These are phyloP conservation scores for Cryptococcus sp. DNA, from an alignment of 1,284 basidiomycete genomes.

Conservation along the genomic window DNA sequence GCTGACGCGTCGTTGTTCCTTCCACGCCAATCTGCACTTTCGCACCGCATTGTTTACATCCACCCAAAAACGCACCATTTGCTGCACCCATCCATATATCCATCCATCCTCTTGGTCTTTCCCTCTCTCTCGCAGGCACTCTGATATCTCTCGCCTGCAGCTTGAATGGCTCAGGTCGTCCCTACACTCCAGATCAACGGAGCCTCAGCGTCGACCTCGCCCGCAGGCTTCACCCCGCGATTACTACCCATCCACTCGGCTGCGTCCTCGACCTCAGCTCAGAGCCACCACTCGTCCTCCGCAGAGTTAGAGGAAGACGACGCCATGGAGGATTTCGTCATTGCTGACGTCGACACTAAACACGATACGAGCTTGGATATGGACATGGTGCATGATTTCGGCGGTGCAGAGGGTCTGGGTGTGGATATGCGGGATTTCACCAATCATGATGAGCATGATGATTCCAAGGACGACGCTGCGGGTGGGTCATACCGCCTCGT, in stretches of 20 bases:
- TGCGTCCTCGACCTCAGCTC: conserved; percentile 5
- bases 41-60: not conserved
- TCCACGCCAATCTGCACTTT: no score
- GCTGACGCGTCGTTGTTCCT: no score
- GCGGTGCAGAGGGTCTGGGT: conserved; percentile 36
- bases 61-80: not conserved
- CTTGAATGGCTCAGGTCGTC: not conserved
- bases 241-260: conserved; percentile 9
- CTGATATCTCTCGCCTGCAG: not conserved
- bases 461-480: conserved; percentile 15
- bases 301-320: conserved; percentile 15
- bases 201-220: no score
- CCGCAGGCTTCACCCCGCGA: conserved; percentile 8
- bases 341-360: conserved; percentile 9
- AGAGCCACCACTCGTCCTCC: conserved; percentile 8
- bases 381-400: conserved; percentile 49
- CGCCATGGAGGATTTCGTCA: conserved; percentile 20
- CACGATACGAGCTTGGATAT: conserved; percentile 30
- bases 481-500: conserved; percentile 10
- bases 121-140: conserved; percentile 1
- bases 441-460: conserved; percentile 25
- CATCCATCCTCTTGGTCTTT: not conserved
- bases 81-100: conserved; percentile 3
- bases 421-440: conserved; percentile 47
- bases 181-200: not conserved